These are phyloP conservation scores for Metroxylon sagu DNA, from an alignment of 176 grass and related monocot genomes.

Conservation along the genomic window DNA sequence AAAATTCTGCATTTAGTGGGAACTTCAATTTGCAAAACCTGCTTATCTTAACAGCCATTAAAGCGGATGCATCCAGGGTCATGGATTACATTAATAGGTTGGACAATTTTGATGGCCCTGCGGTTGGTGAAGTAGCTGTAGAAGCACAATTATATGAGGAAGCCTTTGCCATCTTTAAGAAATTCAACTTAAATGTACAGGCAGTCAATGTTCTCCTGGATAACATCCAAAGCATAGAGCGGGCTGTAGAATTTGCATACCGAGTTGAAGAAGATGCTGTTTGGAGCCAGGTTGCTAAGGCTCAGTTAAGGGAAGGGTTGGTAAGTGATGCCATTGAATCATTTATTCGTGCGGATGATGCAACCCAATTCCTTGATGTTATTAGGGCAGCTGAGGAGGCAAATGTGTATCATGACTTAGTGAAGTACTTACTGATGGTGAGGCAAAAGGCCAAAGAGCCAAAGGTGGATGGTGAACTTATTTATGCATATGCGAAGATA, in stretches of 20 bases:
- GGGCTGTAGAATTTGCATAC: conserved; percentile 91
- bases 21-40: conserved; percentile 96
- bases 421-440: conserved; percentile 79
- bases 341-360: conserved; percentile 89
- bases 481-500: conserved; percentile 96
- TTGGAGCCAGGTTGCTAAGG: conserved; percentile 94
- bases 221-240: conserved; percentile 82
- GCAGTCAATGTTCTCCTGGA: conserved; percentile 93
- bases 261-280: conserved; percentile 95
- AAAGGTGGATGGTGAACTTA: conserved; percentile 81
- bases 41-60: conserved; percentile 90
- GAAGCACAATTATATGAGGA: conserved; percentile 90
- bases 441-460: conserved; percentile 75
- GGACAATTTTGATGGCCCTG: conserved; percentile 97
- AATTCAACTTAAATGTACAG: conserved; percentile 94
- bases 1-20: conserved; percentile 96
- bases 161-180: conserved; percentile 97
- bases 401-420: conserved; percentile 72
- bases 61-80: conserved; percentile 83
- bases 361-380: conserved; percentile 79
- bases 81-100: conserved; percentile 97
- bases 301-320: conserved; percentile 80
- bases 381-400: conserved; percentile 70
- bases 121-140: conserved; percentile 90
- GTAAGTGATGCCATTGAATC: conserved; percentile 94